Base-by-base conservation (phyloP, 2,329 filamentous ascomycete species). In the Cladosporium phlei region DNA sequence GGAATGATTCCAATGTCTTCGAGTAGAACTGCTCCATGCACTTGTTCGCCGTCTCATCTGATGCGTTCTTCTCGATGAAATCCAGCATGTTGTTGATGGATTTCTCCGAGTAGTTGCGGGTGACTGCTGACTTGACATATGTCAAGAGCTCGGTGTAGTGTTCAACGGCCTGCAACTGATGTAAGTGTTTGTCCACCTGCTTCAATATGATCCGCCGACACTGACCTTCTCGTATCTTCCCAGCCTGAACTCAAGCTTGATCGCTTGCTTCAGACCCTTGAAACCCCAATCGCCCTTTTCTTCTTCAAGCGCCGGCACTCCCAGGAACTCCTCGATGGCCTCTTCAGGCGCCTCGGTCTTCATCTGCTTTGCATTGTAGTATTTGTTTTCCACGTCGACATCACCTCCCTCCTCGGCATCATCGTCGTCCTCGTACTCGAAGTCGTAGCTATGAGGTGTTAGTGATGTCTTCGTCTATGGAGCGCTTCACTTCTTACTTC, bases 21-120 rank as follows among this genome's bases (percentile, higher is more conserved):
- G 88, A 91, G 69, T 97, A 98, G 73, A 98, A 95, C 54, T 88
- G 79, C 66, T 96, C 91, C 82, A 97, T 94, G 67, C 85, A 91
- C 53, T 79, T 75, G 60, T 85, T 85, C 19, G 86, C 83, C 33
- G 82, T 80, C 6, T 82, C 78, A 51, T 82, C 77, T 54, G 85
- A 81, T 48, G 84, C 83, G 29, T 84, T 86, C 70, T 96, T 97
- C 68, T 97, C 91, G 55, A 98, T 93, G 65, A 86, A 95, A 70
- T 97, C 93, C 37, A 98, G 82, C 84, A 98, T 95, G 67, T 96
- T 97, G 71, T 97, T 97, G 72, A 98, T 95, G 10, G 91, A 97
- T 67, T 97, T 97, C 69, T 98, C 93, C 1, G 93, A 96, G 69
- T 97, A 97, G 69, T 97, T 98, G 53, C 93, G 83, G 30, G 93